phyloP scores from a whole-genome alignment of 805 yeast species.

The Candida awuae region DNA sequence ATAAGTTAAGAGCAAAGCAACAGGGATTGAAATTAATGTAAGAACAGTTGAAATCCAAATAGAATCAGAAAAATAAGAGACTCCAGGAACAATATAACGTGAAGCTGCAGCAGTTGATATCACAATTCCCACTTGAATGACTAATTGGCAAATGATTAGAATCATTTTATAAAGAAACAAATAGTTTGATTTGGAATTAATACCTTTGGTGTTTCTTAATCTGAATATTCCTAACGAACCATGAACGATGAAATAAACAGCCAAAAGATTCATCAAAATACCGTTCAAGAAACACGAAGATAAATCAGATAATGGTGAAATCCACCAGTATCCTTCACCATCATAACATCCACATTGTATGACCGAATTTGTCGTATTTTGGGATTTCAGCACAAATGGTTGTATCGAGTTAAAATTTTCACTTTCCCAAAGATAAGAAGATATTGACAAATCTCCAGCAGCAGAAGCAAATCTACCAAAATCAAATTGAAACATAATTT shows the following conservation, averaged over 20 bases:
- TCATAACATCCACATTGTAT: conserved; percentile 28
- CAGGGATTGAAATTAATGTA: conserved; percentile 36
- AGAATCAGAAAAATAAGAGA: conserved; percentile 24
- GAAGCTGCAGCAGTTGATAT: conserved; percentile 10
- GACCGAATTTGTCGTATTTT: not conserved
- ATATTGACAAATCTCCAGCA: not conserved
- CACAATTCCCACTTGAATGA: conserved; percentile 27
- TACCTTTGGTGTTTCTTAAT: conserved; percentile 29
- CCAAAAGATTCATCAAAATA: conserved; percentile 29
- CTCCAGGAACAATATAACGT: conserved; percentile 15
- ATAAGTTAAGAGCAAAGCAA: conserved; percentile 54
- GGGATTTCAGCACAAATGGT: not conserved
- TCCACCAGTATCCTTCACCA: conserved; percentile 39
- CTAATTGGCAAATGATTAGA: conserved; percentile 33
- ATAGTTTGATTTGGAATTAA: conserved; percentile 28
- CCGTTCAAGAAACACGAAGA: conserved; percentile 48
- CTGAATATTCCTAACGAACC: conserved; percentile 31
- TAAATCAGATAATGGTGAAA: conserved; percentile 35
- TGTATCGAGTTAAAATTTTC: not conserved
- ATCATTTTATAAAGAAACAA: conserved; percentile 36
- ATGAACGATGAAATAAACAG: conserved; percentile 31
- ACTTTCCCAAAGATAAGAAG: not conserved
- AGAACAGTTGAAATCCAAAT: conserved; percentile 24
- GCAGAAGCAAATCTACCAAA: not conserved
- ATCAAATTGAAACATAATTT: conserved; percentile 5